Base-by-base conservation (phyloP, 345 rosid genomes). In the Psidium friedrichsthalianum region DNA sequence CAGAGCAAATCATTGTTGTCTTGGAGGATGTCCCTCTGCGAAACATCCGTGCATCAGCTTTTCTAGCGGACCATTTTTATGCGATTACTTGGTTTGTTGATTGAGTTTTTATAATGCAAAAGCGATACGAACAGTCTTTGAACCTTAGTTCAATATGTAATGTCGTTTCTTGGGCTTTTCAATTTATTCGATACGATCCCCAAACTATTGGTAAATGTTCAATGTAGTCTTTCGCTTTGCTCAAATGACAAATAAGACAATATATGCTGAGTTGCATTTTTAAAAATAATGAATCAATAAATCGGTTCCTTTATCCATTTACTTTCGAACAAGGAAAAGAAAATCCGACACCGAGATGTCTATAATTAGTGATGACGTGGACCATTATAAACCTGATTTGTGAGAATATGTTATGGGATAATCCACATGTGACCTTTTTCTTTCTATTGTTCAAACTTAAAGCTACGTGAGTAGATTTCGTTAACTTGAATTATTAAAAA, bases 91-190 rank as follows among this genome's bases (percentile, higher is more conserved):
- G 54, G 54, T 6, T 44, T 44, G 18, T 53, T 53, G 6, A 53
- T 53, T 14, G 21, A 3, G 55, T 5, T 15, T 5, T 5, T 53
- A 53, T 53, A 14, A 53, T 14, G 20, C 6, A 14, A 53, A 53
- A 53, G 6, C 16, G 20, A 53, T 2, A 14, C 55, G 20, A 14
- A 16, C 1, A 20, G 1, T 15, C 2, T 21, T 0, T 53, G 2
- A 53, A 53, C 21, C 16, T 16, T 53, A 16, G 6, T 1, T 52
- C 4, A 13, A 52, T 52, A 16, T 16, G 4, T 1, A 53, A 53
- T 53, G 21, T 53, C 20, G 3, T n/a, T 15, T 2, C 7, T 0
- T 5, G 0, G 6, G 5, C 2, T 15, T 53, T 53, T 53, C 1
- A 4, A 64, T 64, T 29, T 64, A 3, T 29, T 61, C 7, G 15